Percentiles rank a stretch among this genome's conserved stretches.
Evolutionary conservation across 768 basidiomycete genomes (phyloP).

Genomic region (Phanerochaete sordida): DNA sequence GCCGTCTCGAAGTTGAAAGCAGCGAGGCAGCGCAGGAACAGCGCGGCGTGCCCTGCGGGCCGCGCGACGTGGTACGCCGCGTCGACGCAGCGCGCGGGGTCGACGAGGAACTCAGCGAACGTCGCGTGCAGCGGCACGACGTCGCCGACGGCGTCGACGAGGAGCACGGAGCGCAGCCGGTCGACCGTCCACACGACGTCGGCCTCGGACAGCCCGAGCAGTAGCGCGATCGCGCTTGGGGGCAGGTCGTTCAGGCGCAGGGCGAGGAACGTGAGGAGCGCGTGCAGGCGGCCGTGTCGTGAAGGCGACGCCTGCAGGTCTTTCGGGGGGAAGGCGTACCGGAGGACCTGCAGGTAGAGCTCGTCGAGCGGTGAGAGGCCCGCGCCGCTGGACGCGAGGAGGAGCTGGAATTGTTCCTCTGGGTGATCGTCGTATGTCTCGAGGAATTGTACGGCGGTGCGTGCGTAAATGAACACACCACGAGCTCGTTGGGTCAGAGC

Average conservation of each 20-base stretch:
- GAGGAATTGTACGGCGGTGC: background rate
- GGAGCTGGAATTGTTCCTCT: background rate
- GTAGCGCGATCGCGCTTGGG: too few relatives aligned
- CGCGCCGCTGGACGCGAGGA: background rate
- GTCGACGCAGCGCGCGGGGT: background rate
- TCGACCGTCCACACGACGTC: background rate
- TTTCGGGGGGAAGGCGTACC: background rate
- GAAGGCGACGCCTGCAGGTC: background rate
- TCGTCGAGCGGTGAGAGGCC: background rate
- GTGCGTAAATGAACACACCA: constrained; percentile 2
- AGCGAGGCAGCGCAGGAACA: too few relatives aligned
- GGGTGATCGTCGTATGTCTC: background rate
- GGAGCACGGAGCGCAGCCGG: background rate
- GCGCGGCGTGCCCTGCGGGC: background rate
- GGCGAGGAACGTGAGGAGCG: background rate
- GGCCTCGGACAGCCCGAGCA: background rate
- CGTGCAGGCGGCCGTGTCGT: background rate
- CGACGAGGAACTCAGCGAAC: background rate
- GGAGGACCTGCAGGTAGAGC: background rate
- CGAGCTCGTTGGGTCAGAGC: background rate
- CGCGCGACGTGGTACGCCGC: background rate
- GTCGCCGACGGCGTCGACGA: background rate
- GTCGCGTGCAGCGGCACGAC: background rate
- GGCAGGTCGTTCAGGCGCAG: background rate
- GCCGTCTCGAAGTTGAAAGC: too few relatives aligned